These are phyloP conservation scores for Suillus subalutaceus DNA, from an alignment of 768 basidiomycete species.

Conservation along the genomic window DNA sequence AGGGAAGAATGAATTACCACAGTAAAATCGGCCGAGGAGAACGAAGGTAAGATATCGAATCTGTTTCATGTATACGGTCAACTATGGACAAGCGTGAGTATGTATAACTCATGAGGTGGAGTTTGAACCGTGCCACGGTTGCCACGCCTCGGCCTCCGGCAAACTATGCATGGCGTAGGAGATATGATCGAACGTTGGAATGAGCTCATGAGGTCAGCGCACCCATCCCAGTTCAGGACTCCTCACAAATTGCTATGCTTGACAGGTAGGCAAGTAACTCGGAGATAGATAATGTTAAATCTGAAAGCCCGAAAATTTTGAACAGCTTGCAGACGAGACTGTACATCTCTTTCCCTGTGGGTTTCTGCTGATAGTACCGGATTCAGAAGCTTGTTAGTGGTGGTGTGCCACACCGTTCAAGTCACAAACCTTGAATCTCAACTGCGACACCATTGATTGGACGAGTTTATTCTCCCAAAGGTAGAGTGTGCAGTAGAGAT, in stretches of 20 bases:
- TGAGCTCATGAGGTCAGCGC: not conserved
- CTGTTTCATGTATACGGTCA: not conserved
- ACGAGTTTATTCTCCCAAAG: not conserved
- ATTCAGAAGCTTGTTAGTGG: not conserved
- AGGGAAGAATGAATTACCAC: not conserved
- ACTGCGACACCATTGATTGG: not conserved
- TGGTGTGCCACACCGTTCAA: not conserved
- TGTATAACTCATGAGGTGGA: not conserved
- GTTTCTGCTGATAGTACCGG: not conserved
- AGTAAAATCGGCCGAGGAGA: not conserved
- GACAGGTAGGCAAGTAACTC: not conserved
- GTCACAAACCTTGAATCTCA: not conserved
- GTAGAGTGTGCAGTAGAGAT: not conserved
- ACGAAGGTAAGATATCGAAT: not conserved
- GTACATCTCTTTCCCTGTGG: not conserved
- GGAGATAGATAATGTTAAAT: not conserved
- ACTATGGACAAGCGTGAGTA: not conserved
- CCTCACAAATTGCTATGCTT: not conserved
- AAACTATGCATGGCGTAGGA: not conserved
- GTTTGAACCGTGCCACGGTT: not conserved
- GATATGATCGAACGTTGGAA: not conserved
- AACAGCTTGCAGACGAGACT: not conserved
- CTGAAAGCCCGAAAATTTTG: too few relatives aligned
- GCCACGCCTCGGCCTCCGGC: too few relatives aligned
- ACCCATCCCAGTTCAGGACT: not conserved